Base-by-base conservation (phyloP, 2,329 filamentous ascomycete species). In the Ramularia endophylla region DNA sequence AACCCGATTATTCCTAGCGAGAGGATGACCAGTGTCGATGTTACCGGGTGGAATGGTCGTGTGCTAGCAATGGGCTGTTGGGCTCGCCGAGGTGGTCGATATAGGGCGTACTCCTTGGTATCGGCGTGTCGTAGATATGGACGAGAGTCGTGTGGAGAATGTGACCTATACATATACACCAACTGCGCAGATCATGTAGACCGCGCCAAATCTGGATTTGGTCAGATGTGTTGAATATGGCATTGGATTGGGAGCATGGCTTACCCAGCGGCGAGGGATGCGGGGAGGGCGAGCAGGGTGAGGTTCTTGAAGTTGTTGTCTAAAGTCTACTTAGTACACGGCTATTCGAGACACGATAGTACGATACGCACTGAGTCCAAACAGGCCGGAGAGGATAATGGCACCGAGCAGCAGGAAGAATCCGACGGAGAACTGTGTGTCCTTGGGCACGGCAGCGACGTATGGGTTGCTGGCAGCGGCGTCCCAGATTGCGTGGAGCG, bases 181-280 rank as follows among this genome's bases (percentile, higher is more conserved):
- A 64, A 92, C 92, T 46, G 89, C 92, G 69, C 92, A 98, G 70
- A 98, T 97, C 84, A 95, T 95, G 70, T 92, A 95, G 33, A 98
- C 88, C 37, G 90, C 83, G 56, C 92, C 92, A 66, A 95, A 85
- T 37, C 90, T 95, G 60, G 29, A 46, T 22, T 31, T 25, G 15
- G 44, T 54, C 30, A 46, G 32, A 27, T 33, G 5, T 31, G 22
- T 25, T 11, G 11, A 6, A 11, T 25, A 11, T 25, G 22, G 22
- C 6, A 25, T 25, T 6, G 38, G 22, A 16, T 30, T 33, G 22
- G 9, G 15, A 27, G 16, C 44, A 32, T 19, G 13, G 60, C 86
- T 60, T 81, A 97, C 90, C 86, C 90, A 70, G 95, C 79, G 49
- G 88, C 84, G 56, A 94, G 64, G 46, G 90, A 94, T 48, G 92